Percentiles rank a stretch among this genome's conserved stretches.
phyloP scores from a whole-genome alignment of 768 basidiomycete genomes.

The Suillus cothurnatus region DNA sequence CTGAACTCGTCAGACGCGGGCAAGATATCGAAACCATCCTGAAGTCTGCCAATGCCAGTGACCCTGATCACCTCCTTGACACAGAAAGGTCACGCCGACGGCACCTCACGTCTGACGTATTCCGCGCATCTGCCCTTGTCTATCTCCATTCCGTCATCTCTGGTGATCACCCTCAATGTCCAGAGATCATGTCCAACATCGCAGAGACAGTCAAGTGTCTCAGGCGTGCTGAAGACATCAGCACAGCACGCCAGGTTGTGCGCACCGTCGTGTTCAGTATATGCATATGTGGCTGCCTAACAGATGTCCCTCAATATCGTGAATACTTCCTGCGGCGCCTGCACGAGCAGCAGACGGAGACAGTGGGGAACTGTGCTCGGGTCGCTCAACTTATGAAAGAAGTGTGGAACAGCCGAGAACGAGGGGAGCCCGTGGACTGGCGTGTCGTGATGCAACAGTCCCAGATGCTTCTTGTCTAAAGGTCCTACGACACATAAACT shows the following conservation, averaged over 20 bases:
- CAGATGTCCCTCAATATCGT: conserved; percentile 49
- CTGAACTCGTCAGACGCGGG: conserved; percentile 58
- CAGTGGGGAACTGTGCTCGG: conserved; percentile 64
- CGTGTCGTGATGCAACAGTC: conserved; percentile 50
- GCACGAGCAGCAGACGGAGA: conserved; percentile 50
- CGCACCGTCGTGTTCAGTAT: conserved; percentile 81
- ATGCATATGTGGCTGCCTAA: conserved; percentile 72
- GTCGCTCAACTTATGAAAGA: conserved; percentile 53
- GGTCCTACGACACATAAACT: background rate
- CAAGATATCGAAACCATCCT: conserved; percentile 49
- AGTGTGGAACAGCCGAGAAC: conserved; percentile 55
- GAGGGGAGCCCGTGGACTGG: conserved; percentile 56
- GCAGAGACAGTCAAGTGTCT: conserved; percentile 56
- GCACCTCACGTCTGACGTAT: conserved; percentile 57
- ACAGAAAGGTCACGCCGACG: conserved; percentile 36
- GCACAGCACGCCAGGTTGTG: conserved; percentile 56
- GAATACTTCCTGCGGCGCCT: conserved; percentile 47
- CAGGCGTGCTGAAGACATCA: conserved; percentile 37
- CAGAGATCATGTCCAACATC: conserved; percentile 62
- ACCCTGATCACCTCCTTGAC: background rate
- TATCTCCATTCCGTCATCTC: conserved; percentile 80
- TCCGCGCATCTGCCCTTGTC: conserved; percentile 72
- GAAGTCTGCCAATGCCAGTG: conserved; percentile 17
- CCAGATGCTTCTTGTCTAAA: conserved; percentile 54
- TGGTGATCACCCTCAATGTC: conserved; percentile 66